These are phyloP conservation scores for Aureobasidium sp. DNA, from an alignment of 2,329 filamentous ascomycete species.

Conservation along the genomic window DNA sequence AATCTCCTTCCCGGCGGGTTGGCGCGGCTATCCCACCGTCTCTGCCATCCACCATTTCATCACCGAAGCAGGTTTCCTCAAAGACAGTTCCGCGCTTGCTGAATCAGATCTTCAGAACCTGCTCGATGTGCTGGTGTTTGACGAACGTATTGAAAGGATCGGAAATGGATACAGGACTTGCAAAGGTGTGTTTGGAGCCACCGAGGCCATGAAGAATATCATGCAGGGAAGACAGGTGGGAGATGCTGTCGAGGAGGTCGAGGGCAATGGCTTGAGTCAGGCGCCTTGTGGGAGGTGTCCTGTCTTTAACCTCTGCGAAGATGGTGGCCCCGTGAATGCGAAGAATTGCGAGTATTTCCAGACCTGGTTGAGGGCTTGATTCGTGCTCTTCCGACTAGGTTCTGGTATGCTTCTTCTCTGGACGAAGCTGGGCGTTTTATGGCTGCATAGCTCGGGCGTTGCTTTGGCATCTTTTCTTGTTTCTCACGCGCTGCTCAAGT, in stretches of 20 bases:
- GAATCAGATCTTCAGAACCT: constrained; percentile 76
- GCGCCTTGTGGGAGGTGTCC: constrained; percentile 86
- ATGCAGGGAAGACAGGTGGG: constrained; percentile 15
- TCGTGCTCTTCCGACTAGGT: not conserved
- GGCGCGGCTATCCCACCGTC: constrained; percentile 67
- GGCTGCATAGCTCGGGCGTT: not conserved
- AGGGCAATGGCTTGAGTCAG: constrained; percentile 70
- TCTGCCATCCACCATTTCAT: constrained; percentile 68
- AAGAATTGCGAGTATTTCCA: constrained; percentile 88
- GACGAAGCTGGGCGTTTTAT: not conserved
- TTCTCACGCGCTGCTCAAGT: constrained; percentile 10
- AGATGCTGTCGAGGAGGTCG: constrained; percentile 35
- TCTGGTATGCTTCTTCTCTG: not conserved
- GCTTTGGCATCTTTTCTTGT: not conserved
- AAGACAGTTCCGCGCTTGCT: constrained; percentile 45
- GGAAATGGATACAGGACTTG: constrained; percentile 42
- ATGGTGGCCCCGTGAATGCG: constrained; percentile 82
- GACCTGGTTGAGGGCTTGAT: constrained; percentile 56
- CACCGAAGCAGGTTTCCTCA: constrained; percentile 58
- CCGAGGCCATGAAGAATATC: constrained; percentile 15
- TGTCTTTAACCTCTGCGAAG: constrained; percentile 84
- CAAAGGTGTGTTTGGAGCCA: constrained; percentile 23
- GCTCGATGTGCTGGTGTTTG: constrained; percentile 79
- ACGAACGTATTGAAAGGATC: constrained; percentile 67
- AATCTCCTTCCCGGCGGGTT: constrained; percentile 24